Conservation (phyloP, 345 rosid species). For the Aquilaria yunnanensis region DNA sequence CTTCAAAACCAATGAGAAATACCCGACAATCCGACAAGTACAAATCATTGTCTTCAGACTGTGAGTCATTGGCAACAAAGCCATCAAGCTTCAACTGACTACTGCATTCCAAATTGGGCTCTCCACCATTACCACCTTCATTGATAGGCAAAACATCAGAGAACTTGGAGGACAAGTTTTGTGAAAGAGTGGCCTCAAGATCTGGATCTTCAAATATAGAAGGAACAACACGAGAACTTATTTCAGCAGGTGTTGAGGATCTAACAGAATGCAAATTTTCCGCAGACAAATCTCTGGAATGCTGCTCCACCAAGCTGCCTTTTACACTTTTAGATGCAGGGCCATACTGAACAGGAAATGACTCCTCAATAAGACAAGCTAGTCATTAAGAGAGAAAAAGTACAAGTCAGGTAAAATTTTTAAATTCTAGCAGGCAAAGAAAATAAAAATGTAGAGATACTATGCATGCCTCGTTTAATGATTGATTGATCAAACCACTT, state of each 20-base stretch:
- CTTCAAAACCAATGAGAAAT: conserved; percentile 78
- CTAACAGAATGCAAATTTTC: conserved; percentile 28
- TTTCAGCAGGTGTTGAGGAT: conserved; percentile 37
- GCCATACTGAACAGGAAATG: conserved; percentile 65
- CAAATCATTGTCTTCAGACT: conserved; percentile 70
- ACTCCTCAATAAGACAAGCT: conserved; percentile 90
- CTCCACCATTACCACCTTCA: conserved; percentile 31
- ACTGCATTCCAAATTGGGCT: conserved; percentile 26
- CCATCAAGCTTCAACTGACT: conserved; percentile 39
- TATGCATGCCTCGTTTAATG: conserved; percentile 59
- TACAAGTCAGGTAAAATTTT: conserved; percentile 19
- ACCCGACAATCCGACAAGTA: conserved; percentile 88
- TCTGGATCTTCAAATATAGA: conserved; percentile 52
- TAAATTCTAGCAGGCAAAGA: not conserved
- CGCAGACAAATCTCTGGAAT: conserved; percentile 40
- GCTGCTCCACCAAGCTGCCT: conserved; percentile 31
- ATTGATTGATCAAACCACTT: conserved; percentile 91
- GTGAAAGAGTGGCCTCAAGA: conserved; percentile 72
- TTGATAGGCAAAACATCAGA: conserved; percentile 34
- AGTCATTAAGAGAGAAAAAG: conserved; percentile 34
- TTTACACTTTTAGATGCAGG: conserved; percentile 35
- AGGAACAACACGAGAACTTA: conserved; percentile 29
- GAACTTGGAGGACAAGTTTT: conserved; percentile 46
- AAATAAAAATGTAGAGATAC: conserved; percentile 6
- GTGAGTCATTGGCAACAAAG: conserved; percentile 71